These are phyloP conservation scores for Osmanthus fragrans DNA, from an alignment of 257 asterid species.

Conservation along the genomic window DNA sequence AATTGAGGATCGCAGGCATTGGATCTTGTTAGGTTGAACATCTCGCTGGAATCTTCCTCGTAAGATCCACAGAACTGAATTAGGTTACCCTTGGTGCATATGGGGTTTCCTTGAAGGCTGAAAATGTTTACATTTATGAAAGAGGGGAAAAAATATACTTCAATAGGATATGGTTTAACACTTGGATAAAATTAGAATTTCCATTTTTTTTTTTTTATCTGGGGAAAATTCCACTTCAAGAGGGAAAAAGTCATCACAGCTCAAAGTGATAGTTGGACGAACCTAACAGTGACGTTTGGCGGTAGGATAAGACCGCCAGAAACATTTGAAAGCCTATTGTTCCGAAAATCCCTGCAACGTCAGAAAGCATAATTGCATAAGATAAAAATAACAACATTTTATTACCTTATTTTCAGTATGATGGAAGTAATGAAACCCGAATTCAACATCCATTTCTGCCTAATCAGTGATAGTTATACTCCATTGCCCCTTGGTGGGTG, in stretches of 20 bases:
- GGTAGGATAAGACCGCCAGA: conserved; percentile 49
- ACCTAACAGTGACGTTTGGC: conserved; percentile 76
- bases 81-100: conserved; percentile 44
- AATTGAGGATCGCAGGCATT: conserved; percentile 38
- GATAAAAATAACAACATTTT: conserved; percentile 1
- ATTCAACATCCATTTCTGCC: too few species aligned
- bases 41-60: conserved; percentile 36
- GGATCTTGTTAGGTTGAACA: conserved; percentile 27
- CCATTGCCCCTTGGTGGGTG: neutral
- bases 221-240: conserved; percentile 7
- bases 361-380: conserved; percentile 16
- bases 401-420: neutral
- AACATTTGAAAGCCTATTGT: conserved; percentile 57
- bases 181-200: neutral
- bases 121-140: conserved; percentile 15
- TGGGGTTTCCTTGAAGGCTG: conserved; percentile 91
- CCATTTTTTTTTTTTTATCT: neutral
- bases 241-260: neutral
- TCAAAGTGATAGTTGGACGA: conserved; percentile 25
- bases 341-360: conserved; percentile 72
- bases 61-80: conserved; percentile 53
- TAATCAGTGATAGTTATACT: too few species aligned
- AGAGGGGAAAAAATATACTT: neutral
- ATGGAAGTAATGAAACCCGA: neutral
- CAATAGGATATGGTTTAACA: neutral